Conservation (phyloP, 2,329 filamentous ascomycete species). For the Hypoxylon sp. region DNA sequence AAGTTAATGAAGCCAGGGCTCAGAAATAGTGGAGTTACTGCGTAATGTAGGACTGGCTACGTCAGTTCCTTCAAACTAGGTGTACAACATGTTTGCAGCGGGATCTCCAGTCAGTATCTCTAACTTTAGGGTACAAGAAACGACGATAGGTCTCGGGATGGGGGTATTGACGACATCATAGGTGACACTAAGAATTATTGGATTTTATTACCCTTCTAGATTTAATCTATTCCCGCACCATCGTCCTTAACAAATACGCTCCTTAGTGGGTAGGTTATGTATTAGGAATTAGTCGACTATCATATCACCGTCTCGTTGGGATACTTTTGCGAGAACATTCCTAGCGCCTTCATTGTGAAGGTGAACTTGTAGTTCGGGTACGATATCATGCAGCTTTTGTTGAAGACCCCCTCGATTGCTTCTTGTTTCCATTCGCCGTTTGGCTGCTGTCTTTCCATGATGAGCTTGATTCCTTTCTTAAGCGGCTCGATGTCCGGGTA, state of each 20-base stretch:
- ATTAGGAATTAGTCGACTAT: conserved; percentile 16
- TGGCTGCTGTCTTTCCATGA: conserved; percentile 85
- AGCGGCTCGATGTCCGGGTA: conserved; percentile 82
- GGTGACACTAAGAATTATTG: conserved; percentile 29
- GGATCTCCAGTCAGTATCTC: neutral
- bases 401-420: conserved; percentile 97
- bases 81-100: neutral
- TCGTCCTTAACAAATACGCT: neutral
- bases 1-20: conserved; percentile 14
- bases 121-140: neutral
- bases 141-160: neutral
- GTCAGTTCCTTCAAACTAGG: conserved; percentile 15
- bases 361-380: conserved; percentile 99
- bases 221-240: conserved; percentile 7
- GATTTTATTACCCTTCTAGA: conserved; percentile 13
- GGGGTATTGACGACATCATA: conserved; percentile 21
- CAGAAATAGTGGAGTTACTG: conserved; percentile 13
- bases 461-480: conserved; percentile 78
- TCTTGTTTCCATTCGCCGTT: conserved; percentile 98
- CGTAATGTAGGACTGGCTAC: conserved; percentile 23
- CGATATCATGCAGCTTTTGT: conserved; percentile 99
- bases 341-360: conserved; percentile 93
- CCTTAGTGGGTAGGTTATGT: neutral
- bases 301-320: conserved; percentile 70
- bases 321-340: conserved; percentile 83